phyloP scores from a whole-genome alignment of 352 stramenopile genomes.

The Peronospora destructor region DNA sequence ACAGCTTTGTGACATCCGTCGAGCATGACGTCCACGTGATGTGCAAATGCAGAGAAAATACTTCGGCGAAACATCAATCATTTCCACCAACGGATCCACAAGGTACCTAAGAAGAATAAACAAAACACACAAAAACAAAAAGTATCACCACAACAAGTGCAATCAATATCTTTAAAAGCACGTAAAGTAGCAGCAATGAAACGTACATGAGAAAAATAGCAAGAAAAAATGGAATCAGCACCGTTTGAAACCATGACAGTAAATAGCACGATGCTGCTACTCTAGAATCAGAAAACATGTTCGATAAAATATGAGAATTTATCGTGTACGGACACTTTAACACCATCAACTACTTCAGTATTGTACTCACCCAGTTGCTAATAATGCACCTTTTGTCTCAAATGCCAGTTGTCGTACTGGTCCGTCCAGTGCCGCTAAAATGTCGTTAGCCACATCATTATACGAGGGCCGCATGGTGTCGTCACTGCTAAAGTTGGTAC shows the following conservation, averaged over 20 bases:
- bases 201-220: conserved; percentile 83
- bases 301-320: neutral
- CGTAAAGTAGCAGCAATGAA: neutral
- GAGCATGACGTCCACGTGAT: conserved; percentile 59
- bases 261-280: conserved; percentile 73
- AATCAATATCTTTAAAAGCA: neutral
- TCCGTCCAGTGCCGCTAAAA: conserved; percentile 50
- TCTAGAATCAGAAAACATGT: conserved; percentile 18
- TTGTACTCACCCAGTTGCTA: conserved; percentile 59
- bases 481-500: conserved; percentile 16
- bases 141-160: neutral
- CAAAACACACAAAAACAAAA: neutral
- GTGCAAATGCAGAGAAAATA: conserved; percentile 86
- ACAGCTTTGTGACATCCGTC: conserved; percentile 70
- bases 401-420: conserved; percentile 67
- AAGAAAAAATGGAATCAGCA: conserved; percentile 84
- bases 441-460: conserved; percentile 47
- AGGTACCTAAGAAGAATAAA: conserved; percentile 45
- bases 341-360: neutral
- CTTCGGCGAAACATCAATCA: conserved; percentile 83
- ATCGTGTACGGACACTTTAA: neutral
- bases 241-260: conserved; percentile 78
- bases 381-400: conserved; percentile 75
- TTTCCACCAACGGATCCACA: conserved; percentile 78
- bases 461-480: conserved; percentile 31